phyloP scores from a whole-genome alignment of 1,284 basidiomycete genomes.

The Waitea zeae region DNA sequence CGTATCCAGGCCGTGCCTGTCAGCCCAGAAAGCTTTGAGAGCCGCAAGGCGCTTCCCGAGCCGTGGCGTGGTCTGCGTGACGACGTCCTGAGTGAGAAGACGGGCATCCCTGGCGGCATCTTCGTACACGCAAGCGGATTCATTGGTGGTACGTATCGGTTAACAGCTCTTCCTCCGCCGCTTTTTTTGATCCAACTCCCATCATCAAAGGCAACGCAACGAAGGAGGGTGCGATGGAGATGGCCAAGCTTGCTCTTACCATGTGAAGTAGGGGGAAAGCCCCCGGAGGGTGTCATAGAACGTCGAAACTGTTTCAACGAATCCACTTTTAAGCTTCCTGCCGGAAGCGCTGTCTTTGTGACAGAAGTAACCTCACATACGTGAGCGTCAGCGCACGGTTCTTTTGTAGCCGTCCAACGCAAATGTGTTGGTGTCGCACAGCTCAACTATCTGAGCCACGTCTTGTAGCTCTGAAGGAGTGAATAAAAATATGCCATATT shows the following conservation, averaged over 20 bases:
- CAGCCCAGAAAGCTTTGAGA: slow-evolving; percentile 72
- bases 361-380: no score
- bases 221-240: slow-evolving; percentile 69
- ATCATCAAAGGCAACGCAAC: slow-evolving; percentile 65
- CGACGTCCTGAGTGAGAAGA: slow-evolving; percentile 53
- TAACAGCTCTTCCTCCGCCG: background rate
- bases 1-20: slow-evolving; percentile 87
- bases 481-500: no score
- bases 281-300: no score
- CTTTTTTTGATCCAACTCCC: slow-evolving; percentile 2
- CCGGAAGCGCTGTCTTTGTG: no score
- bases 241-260: slow-evolving; percentile 58
- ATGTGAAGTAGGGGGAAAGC: no score
- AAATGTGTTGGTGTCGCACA: no score
- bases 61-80: slow-evolving; percentile 88
- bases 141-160: slow-evolving; percentile 76
- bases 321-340: no score
- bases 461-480: no score
- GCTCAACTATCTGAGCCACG: no score
- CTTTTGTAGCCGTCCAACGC: no score
- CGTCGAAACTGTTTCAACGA: no score
- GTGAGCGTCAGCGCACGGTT: no score
- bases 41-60: slow-evolving; percentile 85
- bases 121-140: slow-evolving; percentile 95
- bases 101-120: slow-evolving; percentile 71